phyloP scores from a whole-genome alignment of 805 yeast genomes.

The Nakazawaea sp. region DNA sequence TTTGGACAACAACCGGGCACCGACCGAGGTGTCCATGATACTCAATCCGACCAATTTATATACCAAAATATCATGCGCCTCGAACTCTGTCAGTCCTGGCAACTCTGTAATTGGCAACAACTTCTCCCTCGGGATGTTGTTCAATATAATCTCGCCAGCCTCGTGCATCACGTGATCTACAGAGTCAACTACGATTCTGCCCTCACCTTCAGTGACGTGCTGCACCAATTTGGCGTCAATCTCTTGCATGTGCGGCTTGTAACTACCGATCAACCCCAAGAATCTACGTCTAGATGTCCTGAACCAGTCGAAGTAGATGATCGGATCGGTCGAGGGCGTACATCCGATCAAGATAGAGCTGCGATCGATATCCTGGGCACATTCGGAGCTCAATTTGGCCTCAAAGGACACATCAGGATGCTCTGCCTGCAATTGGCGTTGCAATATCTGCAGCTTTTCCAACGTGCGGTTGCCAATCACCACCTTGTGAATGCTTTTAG shows the following conservation, averaged over 20 bases:
- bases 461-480: slow-evolving; percentile 38
- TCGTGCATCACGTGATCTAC: slow-evolving; percentile 47
- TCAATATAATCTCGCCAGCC: slow-evolving; percentile 59
- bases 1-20: slow-evolving; percentile 29
- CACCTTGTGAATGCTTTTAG: slow-evolving; percentile 28
- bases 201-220: slow-evolving; percentile 23
- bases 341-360: slow-evolving; percentile 53
- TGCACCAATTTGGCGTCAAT: slow-evolving; percentile 39
- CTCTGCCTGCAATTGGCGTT: slow-evolving; percentile 19
- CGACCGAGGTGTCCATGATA: slow-evolving; percentile 57
- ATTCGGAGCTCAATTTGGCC: slow-evolving; percentile 13
- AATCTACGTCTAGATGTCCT: slow-evolving; percentile 24
- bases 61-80: slow-evolving; percentile 26
- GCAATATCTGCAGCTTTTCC: slow-evolving; percentile 30
- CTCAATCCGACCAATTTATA: slow-evolving; percentile 57
- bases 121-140: slow-evolving; percentile 28
- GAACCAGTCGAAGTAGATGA: slow-evolving; percentile 28
- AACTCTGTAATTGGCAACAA: slow-evolving; percentile 21
- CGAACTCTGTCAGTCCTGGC: slow-evolving; percentile 12
- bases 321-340: slow-evolving; percentile 47
- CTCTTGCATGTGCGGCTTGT: slow-evolving; percentile 63
- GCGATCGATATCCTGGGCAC: slow-evolving; percentile 11
- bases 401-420: slow-evolving; percentile 22
- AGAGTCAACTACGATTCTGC: slow-evolving; percentile 53
- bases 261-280: slow-evolving; percentile 59